Base-by-base conservation (phyloP, 768 basidiomycete species). In the Collybiopsis confluens region DNA sequence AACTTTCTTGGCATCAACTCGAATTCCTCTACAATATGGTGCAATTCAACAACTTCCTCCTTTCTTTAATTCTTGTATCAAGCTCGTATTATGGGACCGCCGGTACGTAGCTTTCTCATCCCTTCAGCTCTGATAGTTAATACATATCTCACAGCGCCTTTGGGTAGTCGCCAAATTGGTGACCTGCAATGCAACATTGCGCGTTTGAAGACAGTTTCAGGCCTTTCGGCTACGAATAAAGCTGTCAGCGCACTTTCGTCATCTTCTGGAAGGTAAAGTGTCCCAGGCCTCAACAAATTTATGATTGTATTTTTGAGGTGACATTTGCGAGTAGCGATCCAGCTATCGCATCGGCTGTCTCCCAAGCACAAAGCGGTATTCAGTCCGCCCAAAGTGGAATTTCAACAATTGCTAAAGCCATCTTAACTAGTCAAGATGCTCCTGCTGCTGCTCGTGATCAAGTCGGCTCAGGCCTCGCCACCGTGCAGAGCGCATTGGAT, bases 111-210 rank as follows among this genome's bases (percentile, higher is more conserved):
- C 13, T 33, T 33, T 33, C 5, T 33, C 5, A 6, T 13, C 30
- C 5, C 13, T 33, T 33, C 13, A 5, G 13, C 30, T 33, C 30
- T 5, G 13, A 33, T 33, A 33, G 6, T 33, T 6, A 33, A 13
- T 5, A 6, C 30, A 33, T 5, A 6, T 38, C 7, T 24, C 21
- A 9, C 2, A 35, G 13, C 42, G 26, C 23, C 45, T 20, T 33
- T 33, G 30, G 30, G 30, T 5, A 33, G 41, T 42, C 69, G 69
- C 45, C 65, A 67, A 57, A 43, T 68, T 24, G 69, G 69, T 30
- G 54, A 64, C 60, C 44, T 70, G 15, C 47, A 60, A 28, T 70
- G 69, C 63, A 70, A 70, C 59, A 21, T 70, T 50, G 64, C 64
- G 48, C 65, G 69, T 47, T 46, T 66, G 33, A 58, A 61, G 52